Evolutionary conservation across 108 stramenopile species (phyloP).

Genomic region (Discostella stelligeroides): DNA sequence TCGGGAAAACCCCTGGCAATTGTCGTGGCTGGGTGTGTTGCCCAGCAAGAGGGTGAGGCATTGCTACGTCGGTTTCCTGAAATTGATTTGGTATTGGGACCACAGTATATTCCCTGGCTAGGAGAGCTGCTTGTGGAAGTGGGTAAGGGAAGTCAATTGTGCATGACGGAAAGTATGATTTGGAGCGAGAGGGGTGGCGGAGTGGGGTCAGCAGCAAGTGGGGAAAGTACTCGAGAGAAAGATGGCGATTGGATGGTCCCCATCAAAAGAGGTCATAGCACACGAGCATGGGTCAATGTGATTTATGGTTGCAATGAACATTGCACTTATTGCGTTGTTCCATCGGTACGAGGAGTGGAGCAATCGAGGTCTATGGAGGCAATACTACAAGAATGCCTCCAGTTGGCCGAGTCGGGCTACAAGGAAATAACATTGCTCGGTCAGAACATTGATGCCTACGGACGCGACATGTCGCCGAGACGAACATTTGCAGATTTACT

Average conservation of each 20-base stretch:
- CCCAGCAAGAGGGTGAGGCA: constrained; percentile 96
- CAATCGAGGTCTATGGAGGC: constrained; percentile 87
- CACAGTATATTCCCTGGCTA: constrained; percentile 83
- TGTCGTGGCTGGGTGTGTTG: constrained; percentile 96
- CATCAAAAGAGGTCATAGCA: constrained; percentile 40
- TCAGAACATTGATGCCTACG: constrained; percentile 96
- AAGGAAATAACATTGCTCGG: constrained; percentile 91
- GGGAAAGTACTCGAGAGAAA: constrained; percentile 43
- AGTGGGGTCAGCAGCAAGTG: not conserved
- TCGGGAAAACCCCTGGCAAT: constrained; percentile 84
- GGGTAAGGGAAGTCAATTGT: constrained; percentile 41
- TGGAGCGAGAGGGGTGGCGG: constrained; percentile 47
- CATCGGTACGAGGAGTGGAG: constrained; percentile 88
- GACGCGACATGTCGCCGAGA: constrained; percentile 87
- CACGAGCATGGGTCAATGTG: constrained; percentile 90
- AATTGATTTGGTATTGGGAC: constrained; percentile 92
- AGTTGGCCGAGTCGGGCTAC: constrained; percentile 68
- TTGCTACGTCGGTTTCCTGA: constrained; percentile 89
- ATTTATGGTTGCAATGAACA: constrained; percentile 87
- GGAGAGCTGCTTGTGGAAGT: constrained; percentile 44
- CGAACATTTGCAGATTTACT: constrained; percentile 90
- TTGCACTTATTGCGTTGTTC: constrained; percentile 95
- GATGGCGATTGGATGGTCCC: constrained; percentile 47
- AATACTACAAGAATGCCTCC: constrained; percentile 80
- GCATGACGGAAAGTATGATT: constrained; percentile 50